phyloP scores from a whole-genome alignment of 768 basidiomycete species.

The Termitomyces sp. region DNA sequence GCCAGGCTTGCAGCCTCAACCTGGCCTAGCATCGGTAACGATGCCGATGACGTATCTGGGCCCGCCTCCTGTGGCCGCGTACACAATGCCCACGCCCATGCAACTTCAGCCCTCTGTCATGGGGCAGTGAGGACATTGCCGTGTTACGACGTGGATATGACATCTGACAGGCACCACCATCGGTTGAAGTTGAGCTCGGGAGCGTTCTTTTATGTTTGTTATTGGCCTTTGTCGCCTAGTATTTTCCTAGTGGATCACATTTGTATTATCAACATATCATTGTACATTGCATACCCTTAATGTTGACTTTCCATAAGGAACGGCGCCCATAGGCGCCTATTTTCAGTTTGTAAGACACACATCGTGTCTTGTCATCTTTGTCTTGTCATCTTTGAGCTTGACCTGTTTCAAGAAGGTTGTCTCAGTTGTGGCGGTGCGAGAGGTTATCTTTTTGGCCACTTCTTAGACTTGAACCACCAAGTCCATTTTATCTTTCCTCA shows the following conservation, averaged over 20 bases:
- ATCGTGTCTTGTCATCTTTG: no score
- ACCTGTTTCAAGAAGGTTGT: no score
- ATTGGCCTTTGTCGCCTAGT: neutral
- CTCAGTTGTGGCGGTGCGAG: constrained; percentile 1
- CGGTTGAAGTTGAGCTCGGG: neutral
- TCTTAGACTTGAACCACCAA: neutral
- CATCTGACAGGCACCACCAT: neutral
- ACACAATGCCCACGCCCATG: constrained; percentile 5
- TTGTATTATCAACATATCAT: constrained; percentile 9
- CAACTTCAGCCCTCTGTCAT: constrained; percentile 8
- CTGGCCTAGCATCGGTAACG: constrained; percentile 1
- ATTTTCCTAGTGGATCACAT: constrained; percentile 7
- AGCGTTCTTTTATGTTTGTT: neutral
- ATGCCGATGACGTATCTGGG: constrained; percentile 7
- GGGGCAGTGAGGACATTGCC: constrained; percentile 6
- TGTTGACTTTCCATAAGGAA: neutral
- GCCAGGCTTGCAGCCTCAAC: neutral
- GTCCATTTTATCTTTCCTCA: neutral
- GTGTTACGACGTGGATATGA: neutral
- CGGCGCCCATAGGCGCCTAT: neutral
- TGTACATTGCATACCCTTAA: constrained; percentile 6
- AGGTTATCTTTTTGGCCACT: neutral
- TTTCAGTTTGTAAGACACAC: neutral
- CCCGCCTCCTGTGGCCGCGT: constrained; percentile 8
- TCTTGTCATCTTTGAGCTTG: no score